Percentiles rank a stretch among this genome's conserved stretches.
These are phyloP conservation scores for Aeminium ludgeri DNA, from an alignment of 495 filamentous ascomycete genomes.

Conservation along the genomic window DNA sequence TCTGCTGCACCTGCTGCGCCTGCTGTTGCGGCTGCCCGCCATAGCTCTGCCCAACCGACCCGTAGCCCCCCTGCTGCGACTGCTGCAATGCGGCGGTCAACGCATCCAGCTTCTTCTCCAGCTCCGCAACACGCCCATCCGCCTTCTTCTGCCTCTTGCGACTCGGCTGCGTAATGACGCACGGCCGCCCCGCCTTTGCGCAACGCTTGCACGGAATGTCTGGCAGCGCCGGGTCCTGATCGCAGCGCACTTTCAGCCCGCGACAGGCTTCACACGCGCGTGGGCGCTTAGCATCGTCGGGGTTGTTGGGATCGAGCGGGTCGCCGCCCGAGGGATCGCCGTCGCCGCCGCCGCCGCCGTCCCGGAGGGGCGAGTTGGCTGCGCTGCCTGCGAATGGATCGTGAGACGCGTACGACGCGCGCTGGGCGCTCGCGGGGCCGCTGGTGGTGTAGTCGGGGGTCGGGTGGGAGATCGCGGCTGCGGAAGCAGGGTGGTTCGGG, in stretches of 20 bases:
- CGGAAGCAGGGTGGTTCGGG: too few species aligned
- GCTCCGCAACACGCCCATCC: slow-evolving; percentile 75
- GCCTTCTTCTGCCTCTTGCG: slow-evolving; percentile 88
- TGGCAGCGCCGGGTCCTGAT: slow-evolving; percentile 47
- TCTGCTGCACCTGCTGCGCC: too few species aligned
- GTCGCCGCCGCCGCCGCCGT: too few species aligned
- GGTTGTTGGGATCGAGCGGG: slow-evolving; percentile 22
- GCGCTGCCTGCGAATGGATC: too few species aligned
- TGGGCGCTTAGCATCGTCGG: slow-evolving; percentile 43
- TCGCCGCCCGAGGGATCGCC: too few species aligned
- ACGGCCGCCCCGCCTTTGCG: slow-evolving; percentile 61
- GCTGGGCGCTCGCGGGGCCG: too few species aligned
- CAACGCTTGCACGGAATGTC: slow-evolving; percentile 67
- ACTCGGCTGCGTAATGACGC: slow-evolving; percentile 65
- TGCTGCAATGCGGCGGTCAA: slow-evolving; percentile 57
- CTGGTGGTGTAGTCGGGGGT: too few species aligned
- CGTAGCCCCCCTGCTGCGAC: slow-evolving; percentile 29
- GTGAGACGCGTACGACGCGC: too few species aligned
- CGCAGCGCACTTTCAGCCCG: slow-evolving; percentile 77
- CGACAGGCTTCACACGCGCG: slow-evolving; percentile 91
- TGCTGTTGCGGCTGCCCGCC: too few species aligned
- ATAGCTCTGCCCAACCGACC: too few species aligned
- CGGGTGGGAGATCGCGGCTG: too few species aligned
- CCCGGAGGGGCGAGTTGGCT: too few species aligned
- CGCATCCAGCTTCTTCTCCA: slow-evolving; percentile 88